Base-by-base conservation (phyloP, 2,329 filamentous ascomycete genomes). In the Verticillium nonalfalfae region DNA sequence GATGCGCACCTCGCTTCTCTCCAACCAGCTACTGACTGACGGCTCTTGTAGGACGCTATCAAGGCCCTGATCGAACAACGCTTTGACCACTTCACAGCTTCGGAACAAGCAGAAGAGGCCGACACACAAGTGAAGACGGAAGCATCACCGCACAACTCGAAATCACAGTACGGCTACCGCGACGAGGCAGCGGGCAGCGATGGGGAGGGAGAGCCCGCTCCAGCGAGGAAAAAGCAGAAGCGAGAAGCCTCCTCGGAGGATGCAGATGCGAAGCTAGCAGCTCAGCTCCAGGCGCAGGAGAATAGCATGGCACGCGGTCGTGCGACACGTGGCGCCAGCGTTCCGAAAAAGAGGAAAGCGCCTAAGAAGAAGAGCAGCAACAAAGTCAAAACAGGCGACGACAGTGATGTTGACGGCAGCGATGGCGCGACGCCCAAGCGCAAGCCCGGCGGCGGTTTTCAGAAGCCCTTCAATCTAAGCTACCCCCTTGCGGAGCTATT, bases 391-490 rank as follows among this genome's bases (percentile, higher is more conserved):
- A 52, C 45, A 11, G 85, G 84, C 7, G 92, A 96, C 68, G 91
- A 96, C 68, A 94, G 90, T 68, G 92, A 94, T 58, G 75, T 90
- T 9, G 86, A 86, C 11, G 84, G 81, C 4, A 87, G 83, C 56
- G 87, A 77, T 38, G 86, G 74, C 77, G 84, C 70, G 64, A 80
- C 72, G 11, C 83, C 85, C 68, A 89, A 91, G 78, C 87, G 90
- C 67, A 97, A 93, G 70, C 90, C 93, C 21, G 93, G 93, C 1
- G 93, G 93, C 39, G 95, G 93, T 3, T 99, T 99, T 71, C 93
- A 97, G 80, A 93, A 93, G 78, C 89, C 89, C 1, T 91, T 93
- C 74, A 85, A 85, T 62, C 84, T 95, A 57, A 93, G 90, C 67
- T 79, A 81, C 59, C 83, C 88, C 13, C 81, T 95, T 26, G 82